Evolutionary conservation across 208 protist genomes (phyloP), one percentile per base, ranked within the genome.

Genomic region (Leishmania amazonensis): DNA sequence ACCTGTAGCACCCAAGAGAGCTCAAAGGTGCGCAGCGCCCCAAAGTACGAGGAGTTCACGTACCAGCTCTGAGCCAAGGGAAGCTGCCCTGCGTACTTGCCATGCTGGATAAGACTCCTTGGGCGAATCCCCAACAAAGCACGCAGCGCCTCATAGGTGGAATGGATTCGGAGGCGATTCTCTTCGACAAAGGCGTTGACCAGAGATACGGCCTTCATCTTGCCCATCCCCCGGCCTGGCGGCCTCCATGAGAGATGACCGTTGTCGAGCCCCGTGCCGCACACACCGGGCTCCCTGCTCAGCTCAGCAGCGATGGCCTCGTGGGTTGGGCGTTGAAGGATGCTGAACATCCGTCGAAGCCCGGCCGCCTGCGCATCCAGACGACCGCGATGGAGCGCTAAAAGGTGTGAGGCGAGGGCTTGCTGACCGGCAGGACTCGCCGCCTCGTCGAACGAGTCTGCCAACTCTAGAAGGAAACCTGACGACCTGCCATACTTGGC

Each of bases 181-280:
- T 94, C 92, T 60, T 94, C 90, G 21, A 98, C 90, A 91, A 98
- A 98, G 68, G 94, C 89, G 79, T 96, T 96, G 15, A 86, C 90
- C 49, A 96, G 87, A 11, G 79, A 81, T 1, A 98, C 93, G 3
- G 93, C 95, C 31, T 93, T 89, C 60, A 94, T 62, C 53, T 85
- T 85, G 7, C 88, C 86, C 31, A 94, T 76, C 24, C 45, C 51
- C 1, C 83, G 83, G 9, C 85, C 67, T 1, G 95, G 92, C 8
- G 91, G 92, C 40, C 68, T 80, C 95, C 93, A 96, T 60, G 42
- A 24, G 19, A 67, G 51, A 9, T 35, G 1, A 1, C 45, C 53
- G 24, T 17, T 51, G 31, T 5, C 71, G 31, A 57, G 11, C 15
- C 21, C 47, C 19, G 45, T 40, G 28, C 5, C 24, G 47, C 19